phyloP scores from a whole-genome alignment of 2,329 filamentous ascomycete genomes.

The Botrytis aclada region DNA sequence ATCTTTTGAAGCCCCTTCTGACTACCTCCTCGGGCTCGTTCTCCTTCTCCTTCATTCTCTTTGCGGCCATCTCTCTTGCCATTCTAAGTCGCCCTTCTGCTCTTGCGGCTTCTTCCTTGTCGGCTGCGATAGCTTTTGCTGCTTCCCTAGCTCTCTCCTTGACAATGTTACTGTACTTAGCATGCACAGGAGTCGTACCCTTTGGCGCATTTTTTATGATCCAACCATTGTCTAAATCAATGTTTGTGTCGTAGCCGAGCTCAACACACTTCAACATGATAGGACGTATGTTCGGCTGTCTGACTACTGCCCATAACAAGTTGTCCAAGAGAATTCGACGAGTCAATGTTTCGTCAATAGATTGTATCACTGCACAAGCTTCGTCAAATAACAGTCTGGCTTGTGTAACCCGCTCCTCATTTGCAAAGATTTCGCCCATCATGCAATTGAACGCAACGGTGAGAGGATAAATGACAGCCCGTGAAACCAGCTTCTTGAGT shows the following conservation, averaged over 20 bases:
- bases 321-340: not conserved
- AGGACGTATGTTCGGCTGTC: not conserved
- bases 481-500: not conserved
- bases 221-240: constrained; percentile 13
- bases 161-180: not conserved
- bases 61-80: not conserved
- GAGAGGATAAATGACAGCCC: constrained; percentile 11
- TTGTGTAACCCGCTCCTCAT: constrained; percentile 1
- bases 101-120: not conserved
- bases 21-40: not conserved
- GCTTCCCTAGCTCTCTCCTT: not conserved
- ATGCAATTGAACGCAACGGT: constrained; percentile 10
- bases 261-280: constrained; percentile 10
- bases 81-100: not conserved
- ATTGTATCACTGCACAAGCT: not conserved
- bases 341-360: not conserved
- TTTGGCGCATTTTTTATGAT: constrained; percentile 6
- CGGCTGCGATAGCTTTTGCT: constrained; percentile 1
- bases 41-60: not conserved
- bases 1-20: not conserved
- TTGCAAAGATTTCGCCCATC: constrained; percentile 12
- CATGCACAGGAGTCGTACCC: not conserved
- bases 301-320: constrained; percentile 12
- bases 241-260: not conserved
- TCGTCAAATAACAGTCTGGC: constrained; percentile 1